These are phyloP conservation scores for Apiotrichum siamense DNA, from an alignment of 1,284 basidiomycete genomes.

Conservation along the genomic window DNA sequence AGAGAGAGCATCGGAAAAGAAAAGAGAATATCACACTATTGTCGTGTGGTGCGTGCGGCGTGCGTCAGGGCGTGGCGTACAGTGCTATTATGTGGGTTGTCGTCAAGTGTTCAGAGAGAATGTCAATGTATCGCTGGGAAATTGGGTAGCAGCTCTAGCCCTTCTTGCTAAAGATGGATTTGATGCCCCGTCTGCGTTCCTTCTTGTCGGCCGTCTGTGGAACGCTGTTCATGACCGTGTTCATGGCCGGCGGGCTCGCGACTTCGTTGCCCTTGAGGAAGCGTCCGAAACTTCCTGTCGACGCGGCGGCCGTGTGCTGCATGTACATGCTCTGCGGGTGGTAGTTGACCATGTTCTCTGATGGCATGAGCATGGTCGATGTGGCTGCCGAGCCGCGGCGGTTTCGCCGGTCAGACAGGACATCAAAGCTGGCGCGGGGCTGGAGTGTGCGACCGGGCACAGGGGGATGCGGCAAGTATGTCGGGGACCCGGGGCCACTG, in stretches of 20 bases:
- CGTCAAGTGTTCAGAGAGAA: too few species aligned
- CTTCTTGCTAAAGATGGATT: constrained; percentile 16
- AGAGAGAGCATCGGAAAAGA: too few species aligned
- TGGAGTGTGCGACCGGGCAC: constrained; percentile 10
- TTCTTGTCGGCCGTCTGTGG: constrained; percentile 12
- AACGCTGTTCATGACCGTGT: constrained; percentile 3
- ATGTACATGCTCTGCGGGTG: constrained; percentile 28
- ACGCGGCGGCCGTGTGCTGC: constrained; percentile 19
- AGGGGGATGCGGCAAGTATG: neutral
- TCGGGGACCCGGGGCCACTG: neutral
- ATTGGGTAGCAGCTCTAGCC: too few species aligned
- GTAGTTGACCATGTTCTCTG: constrained; percentile 1
- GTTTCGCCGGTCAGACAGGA: constrained; percentile 4
- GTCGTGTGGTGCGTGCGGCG: too few species aligned
- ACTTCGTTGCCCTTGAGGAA: constrained; percentile 9
- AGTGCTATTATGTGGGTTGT: neutral
- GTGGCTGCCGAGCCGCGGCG: constrained; percentile 12
- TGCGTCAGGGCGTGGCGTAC: neutral
- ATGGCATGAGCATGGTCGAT: constrained; percentile 1
- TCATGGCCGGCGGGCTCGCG: neutral
- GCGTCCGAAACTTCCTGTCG: constrained; percentile 22
- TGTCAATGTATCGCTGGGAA: too few species aligned
- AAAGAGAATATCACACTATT: too few species aligned
- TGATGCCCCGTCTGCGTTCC: constrained; percentile 18
- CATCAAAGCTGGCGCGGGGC: constrained; percentile 19